Percentiles rank a stretch among this genome's conserved stretches.
Evolutionary conservation across 192 early-diverging fungal genomes (phyloP).

Genomic region (Coemansia sp.): DNA sequence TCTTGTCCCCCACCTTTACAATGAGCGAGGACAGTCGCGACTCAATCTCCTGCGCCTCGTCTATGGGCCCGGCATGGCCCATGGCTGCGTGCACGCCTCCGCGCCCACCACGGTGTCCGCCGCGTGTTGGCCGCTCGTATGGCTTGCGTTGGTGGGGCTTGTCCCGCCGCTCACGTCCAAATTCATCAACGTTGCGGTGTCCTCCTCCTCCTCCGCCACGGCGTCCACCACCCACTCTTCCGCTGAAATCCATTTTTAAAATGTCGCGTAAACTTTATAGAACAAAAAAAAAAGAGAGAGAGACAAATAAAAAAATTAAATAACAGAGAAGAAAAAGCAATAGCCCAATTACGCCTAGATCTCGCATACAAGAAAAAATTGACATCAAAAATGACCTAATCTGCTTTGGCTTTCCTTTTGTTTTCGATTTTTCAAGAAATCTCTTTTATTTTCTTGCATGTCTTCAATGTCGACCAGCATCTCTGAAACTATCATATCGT

Average conservation of each 20-base stretch:
- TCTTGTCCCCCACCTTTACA: slow-evolving; percentile 76
- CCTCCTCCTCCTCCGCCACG: slow-evolving; percentile 18
- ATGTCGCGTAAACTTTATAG: neutral
- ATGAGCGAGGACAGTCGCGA: slow-evolving; percentile 68
- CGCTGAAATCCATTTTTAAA: slow-evolving; percentile 18
- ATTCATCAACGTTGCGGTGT: slow-evolving; percentile 50
- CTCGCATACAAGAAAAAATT: neutral
- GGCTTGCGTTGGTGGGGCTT: slow-evolving; percentile 49
- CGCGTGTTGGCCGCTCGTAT: slow-evolving; percentile 48
- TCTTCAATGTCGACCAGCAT: slow-evolving; percentile 12
- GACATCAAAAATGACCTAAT: no score
- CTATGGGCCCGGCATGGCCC: slow-evolving; percentile 7
- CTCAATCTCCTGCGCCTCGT: slow-evolving; percentile 64
- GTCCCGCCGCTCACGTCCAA: slow-evolving; percentile 51
- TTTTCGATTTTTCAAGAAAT: neutral
- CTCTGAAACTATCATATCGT: slow-evolving; percentile 9
- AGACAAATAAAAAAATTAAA: neutral
- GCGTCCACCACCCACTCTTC: slow-evolving; percentile 39
- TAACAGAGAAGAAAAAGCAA: neutral
- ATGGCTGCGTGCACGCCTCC: slow-evolving; percentile 16
- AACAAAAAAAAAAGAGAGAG: neutral
- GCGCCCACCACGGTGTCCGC: slow-evolving; percentile 13
- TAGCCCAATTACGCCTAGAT: neutral
- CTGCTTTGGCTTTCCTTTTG: neutral
- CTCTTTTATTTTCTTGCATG: neutral